Evolutionary conservation across 108 stramenopile genomes (phyloP), one percentile per base, ranked within the genome.

Genomic region (Pseudonitzschia pungens): DNA sequence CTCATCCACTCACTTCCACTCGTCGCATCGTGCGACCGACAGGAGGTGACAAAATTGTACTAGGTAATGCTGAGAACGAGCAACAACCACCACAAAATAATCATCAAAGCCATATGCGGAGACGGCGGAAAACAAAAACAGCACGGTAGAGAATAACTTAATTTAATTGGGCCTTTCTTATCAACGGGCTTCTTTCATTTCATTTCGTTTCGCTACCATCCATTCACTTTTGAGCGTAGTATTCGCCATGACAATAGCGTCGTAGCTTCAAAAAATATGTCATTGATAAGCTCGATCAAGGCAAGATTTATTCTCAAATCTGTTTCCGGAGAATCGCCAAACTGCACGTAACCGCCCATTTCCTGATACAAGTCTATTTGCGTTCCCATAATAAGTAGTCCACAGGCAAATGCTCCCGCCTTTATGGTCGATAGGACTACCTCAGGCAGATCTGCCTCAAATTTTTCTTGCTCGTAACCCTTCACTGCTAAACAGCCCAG

Each of bases 371-470:
- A 66, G 68, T 93, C 91, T 9, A 86, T 4, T 78, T 92, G 94
- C n/a, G 91, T 95, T 18, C 82, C 66, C 20, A 89, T 48, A 16
- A 95, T 87, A 20, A 95, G 71, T 27, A 92, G 10, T 33, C 90
- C 92, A 22, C 64, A 74, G 24, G 91, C 83, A 84, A 96, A 92
- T 55, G 87, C 85, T 42, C 92, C 90, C 12, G 94, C 90, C 52
- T 89, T 71, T 1, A 86, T n/a, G 2, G 87, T 69, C 50, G 18
- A 84, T 85, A 22, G 68, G 22, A 87, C 28, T 6, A 91, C 55
- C 65, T 79, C 52, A 0, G 82, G 62, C 75, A 82, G 83, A 72
- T 83, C 70, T 79, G 84, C 33, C 76, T 81, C 65, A 68, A 81
- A 86, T 7, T 87, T 79, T 41, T 89, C 81, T 65, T 44, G 44